Evolutionary conservation across 257 asterid genomes (phyloP).

Genomic region (Coffea eugenioides): DNA sequence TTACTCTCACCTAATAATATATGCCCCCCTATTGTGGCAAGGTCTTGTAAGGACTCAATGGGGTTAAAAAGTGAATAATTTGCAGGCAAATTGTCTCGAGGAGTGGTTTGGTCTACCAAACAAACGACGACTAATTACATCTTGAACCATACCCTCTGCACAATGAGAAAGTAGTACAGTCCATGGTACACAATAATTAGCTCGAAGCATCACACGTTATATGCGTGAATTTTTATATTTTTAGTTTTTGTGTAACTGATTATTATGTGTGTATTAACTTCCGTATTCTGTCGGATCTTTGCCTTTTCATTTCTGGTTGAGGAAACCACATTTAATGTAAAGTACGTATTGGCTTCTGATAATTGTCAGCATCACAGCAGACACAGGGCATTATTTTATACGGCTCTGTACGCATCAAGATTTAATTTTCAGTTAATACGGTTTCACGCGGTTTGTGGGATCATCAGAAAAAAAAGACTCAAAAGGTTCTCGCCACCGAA

Average conservation of each 20-base stretch:
- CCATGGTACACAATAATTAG: too few species aligned
- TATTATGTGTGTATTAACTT: too few species aligned
- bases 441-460: slow-evolving; percentile 78
- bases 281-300: too few species aligned
- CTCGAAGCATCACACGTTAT: too few species aligned
- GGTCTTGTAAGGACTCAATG: not conserved
- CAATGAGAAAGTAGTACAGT: too few species aligned
- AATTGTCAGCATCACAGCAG: slow-evolving; percentile 15
- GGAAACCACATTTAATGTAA: not conserved
- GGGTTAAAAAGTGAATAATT: too few species aligned
- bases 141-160: too few species aligned
- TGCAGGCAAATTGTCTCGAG: not conserved
- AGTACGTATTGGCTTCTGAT: not conserved
- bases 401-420: not conserved
- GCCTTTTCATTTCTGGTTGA: not conserved
- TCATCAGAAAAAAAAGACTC: slow-evolving; percentile 19
- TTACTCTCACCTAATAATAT: too few species aligned
- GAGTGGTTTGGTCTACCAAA: too few species aligned
- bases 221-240: too few species aligned
- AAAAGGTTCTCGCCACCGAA: slow-evolving; percentile 3
- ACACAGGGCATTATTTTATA: slow-evolving; percentile 9
- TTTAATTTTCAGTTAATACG: slow-evolving; percentile 23
- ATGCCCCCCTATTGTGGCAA: not conserved
- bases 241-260: too few species aligned
- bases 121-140: too few species aligned